These are phyloP conservation scores for Apiotrichum sp. DNA, from an alignment of 1,284 basidiomycete genomes.

Conservation along the genomic window DNA sequence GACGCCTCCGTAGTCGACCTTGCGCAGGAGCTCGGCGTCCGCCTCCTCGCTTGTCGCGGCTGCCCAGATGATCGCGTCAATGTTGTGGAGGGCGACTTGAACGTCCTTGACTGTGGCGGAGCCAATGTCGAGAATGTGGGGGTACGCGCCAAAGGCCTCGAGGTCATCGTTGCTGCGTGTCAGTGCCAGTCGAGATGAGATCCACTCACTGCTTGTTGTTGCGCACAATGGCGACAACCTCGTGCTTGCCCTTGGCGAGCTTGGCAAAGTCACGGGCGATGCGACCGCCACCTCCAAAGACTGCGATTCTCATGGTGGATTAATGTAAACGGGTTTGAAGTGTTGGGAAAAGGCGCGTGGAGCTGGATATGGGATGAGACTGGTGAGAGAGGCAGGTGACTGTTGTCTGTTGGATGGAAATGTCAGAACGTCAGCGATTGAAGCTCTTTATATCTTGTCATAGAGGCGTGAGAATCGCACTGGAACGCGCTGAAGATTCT, in stretches of 20 bases:
- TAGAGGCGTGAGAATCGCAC: no score
- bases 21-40: not conserved
- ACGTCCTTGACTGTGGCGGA: not conserved
- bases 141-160: not conserved
- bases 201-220: not conserved
- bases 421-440: no score
- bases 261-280: not conserved
- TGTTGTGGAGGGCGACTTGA: not conserved
- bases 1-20: conserved; percentile 3
- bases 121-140: conserved; percentile 1
- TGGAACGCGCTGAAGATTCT: no score
- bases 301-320: not conserved
- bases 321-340: no score
- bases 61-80: not conserved
- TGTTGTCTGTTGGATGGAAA: no score
- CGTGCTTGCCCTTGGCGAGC: not conserved
- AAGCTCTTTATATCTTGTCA: no score
- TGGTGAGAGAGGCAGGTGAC: no score
- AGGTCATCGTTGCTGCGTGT: not conserved
- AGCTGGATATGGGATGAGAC: no score
- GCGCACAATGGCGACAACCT: not conserved
- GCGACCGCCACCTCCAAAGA: not conserved
- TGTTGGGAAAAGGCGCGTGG: not conserved
- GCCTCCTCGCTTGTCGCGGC: not conserved
- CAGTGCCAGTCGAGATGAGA: no score